Conservation (phyloP, 192 early-diverging fungal genomes). For the Podila verticillata region DNA sequence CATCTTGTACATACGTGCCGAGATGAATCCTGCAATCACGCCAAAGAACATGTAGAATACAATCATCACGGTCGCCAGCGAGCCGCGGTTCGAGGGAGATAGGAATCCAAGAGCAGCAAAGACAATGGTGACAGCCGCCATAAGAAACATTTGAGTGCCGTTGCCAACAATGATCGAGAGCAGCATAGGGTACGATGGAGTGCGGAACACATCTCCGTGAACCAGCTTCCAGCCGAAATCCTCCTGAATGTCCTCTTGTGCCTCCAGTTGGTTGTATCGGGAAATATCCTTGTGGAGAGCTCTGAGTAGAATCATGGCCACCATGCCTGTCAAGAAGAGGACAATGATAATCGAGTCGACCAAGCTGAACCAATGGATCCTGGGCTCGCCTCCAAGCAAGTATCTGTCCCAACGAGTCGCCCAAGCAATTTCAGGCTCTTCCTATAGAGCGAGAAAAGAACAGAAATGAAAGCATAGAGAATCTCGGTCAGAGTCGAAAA, state of each 20-base stretch:
- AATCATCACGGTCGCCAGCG: conserved; percentile 92
- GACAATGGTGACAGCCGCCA: conserved; percentile 76
- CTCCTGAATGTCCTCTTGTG: conserved; percentile 82
- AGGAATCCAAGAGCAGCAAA: conserved; percentile 98
- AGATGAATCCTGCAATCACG: conserved; percentile 85
- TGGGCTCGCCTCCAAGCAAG: conserved; percentile 85
- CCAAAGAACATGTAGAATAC: conserved; percentile 93
- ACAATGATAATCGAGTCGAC: conserved; percentile 96
- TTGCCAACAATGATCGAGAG: conserved; percentile 87
- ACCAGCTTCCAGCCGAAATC: conserved; percentile 99
- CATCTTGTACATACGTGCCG: conserved; percentile 93
- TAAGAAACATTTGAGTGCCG: conserved; percentile 82
- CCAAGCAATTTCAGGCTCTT: conserved; percentile 70
- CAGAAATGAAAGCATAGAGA: background rate
- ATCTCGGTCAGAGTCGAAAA: background rate
- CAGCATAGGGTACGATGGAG: conserved; percentile 77
- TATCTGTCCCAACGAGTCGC: conserved; percentile 92
- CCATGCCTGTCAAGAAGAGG: conserved; percentile 91
- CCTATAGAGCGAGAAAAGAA: conserved; percentile 21
- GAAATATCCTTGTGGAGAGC: conserved; percentile 93
- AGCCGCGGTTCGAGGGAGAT: conserved; percentile 89
- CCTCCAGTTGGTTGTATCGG: conserved; percentile 83
- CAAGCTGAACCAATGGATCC: conserved; percentile 95
- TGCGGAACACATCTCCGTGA: conserved; percentile 95
- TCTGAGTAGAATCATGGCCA: conserved; percentile 89